Conservation (phyloP, 192 early-diverging fungal species). For the Coemansia sp. region DNA sequence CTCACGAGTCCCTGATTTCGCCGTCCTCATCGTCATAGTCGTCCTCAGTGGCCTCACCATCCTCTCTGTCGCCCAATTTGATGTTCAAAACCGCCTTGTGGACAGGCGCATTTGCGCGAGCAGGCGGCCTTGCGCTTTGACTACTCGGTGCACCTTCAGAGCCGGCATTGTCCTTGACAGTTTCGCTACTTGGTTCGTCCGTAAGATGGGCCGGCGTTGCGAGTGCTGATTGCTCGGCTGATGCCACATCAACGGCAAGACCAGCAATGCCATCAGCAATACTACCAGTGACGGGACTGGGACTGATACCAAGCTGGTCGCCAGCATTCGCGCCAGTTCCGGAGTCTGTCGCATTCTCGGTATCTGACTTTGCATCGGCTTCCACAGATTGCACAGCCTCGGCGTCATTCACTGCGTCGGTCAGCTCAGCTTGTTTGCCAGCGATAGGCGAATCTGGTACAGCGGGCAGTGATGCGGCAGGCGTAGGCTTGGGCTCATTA, state of each 20-base stretch:
- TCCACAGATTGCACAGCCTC: not conserved
- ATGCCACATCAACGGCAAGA: not conserved
- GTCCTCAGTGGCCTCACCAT: conserved; percentile 54
- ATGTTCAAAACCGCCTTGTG: conserved; percentile 15
- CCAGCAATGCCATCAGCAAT: not conserved
- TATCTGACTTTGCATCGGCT: not conserved
- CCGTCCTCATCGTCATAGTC: conserved; percentile 54
- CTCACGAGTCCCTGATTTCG: conserved; percentile 41
- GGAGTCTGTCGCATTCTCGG: not conserved
- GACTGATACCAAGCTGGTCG: not conserved
- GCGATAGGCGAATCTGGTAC: not conserved
- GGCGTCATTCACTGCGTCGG: not conserved
- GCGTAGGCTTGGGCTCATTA: not conserved
- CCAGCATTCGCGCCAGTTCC: not conserved
- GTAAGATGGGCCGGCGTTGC: not conserved
- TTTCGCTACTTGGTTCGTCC: not conserved
- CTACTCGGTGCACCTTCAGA: not conserved
- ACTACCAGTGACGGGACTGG: not conserved
- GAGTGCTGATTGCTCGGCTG: not conserved
- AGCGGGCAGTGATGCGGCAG: not conserved
- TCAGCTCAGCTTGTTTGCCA: not conserved
- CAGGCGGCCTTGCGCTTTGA: not conserved
- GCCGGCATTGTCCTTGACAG: not conserved
- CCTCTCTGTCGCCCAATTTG: conserved; percentile 30
- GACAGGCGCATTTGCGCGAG: conserved; percentile 3